Percentiles rank a stretch among this genome's conserved stretches.
phyloP scores from a whole-genome alignment of 352 stramenopile genomes.

The Phytophthora agathidicida region DNA sequence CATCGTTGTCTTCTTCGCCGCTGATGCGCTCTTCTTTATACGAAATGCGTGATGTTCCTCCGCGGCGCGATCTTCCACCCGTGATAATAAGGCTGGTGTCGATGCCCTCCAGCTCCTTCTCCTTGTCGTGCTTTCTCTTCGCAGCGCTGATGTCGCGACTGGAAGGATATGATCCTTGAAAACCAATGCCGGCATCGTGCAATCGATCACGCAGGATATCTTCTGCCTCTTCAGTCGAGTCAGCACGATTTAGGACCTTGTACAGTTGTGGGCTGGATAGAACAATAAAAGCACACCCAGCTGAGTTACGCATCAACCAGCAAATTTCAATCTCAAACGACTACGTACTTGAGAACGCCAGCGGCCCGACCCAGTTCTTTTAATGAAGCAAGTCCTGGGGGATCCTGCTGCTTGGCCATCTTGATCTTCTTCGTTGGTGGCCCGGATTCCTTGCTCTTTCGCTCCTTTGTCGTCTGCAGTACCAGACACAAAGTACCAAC shows the following conservation, averaged over 20 bases:
- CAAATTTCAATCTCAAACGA: not conserved
- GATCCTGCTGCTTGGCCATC: conserved; percentile 32
- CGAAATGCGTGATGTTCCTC: conserved; percentile 28
- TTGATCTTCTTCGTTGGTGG: conserved; percentile 36
- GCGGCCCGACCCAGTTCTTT: conserved; percentile 77
- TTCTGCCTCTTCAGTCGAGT: conserved; percentile 54
- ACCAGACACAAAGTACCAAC: not conserved
- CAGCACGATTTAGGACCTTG: conserved; percentile 51
- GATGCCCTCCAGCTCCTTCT: conserved; percentile 83
- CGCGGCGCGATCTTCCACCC: conserved; percentile 37
- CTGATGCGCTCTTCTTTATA: conserved; percentile 42
- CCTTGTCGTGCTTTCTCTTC: conserved; percentile 72
- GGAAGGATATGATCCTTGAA: conserved; percentile 64
- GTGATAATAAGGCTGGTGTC: conserved; percentile 82
- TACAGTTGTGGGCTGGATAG: conserved; percentile 67
- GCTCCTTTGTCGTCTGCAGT: conserved; percentile 21
- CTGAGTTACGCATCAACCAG: conserved; percentile 4
- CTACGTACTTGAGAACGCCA: conserved; percentile 67
- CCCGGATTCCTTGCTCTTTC: conserved; percentile 18
- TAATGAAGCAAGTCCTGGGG: conserved; percentile 56
- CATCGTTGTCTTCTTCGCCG: conserved; percentile 43
- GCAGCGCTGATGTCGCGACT: conserved; percentile 67
- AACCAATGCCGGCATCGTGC: conserved; percentile 48
- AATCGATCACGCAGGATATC: conserved; percentile 64
- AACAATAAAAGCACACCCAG: not conserved